Percentiles rank a stretch among this genome's conserved stretches.
These are phyloP conservation scores for Beta corolliflora DNA, from an alignment of 179 eudicot species.

Conservation along the genomic window DNA sequence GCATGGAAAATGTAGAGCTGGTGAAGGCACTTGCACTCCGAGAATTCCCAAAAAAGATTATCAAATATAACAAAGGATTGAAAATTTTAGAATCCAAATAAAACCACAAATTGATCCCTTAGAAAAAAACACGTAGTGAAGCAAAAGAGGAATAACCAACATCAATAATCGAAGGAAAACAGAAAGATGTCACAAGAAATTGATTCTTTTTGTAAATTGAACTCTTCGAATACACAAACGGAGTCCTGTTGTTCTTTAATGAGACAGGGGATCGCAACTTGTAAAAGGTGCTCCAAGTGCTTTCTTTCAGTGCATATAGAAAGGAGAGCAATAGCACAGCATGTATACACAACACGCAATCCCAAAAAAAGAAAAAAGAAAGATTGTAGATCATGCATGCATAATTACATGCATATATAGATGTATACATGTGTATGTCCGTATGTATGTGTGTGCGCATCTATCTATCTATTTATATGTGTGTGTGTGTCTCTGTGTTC, in stretches of 20 bases:
- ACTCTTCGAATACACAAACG: background rate
- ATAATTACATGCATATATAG: too few species aligned
- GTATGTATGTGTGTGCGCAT: too few species aligned
- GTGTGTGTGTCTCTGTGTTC: too few species aligned
- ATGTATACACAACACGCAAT: background rate
- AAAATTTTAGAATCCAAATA: background rate
- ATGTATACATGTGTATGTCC: too few species aligned
- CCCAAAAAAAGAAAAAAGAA: background rate
- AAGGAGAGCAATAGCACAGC: background rate
- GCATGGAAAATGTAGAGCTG: slow-evolving; percentile 25
- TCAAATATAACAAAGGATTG: background rate
- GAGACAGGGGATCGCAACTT: background rate
- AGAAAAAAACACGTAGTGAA: background rate
- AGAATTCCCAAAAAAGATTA: background rate
- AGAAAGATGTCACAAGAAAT: background rate
- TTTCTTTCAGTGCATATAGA: background rate
- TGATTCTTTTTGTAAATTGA: background rate
- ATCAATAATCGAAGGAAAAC: background rate
- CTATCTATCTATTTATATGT: too few species aligned
- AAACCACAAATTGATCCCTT: background rate
- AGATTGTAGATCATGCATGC: too few species aligned
- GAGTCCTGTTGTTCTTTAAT: background rate
- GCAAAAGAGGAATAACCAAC: background rate
- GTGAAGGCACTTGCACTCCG: background rate
- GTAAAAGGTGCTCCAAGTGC: background rate